Evolutionary conservation across 176 grass and related monocot genomes (phyloP), one percentile per base, ranked within the genome.

Genomic region (Panicum miliaceum): DNA sequence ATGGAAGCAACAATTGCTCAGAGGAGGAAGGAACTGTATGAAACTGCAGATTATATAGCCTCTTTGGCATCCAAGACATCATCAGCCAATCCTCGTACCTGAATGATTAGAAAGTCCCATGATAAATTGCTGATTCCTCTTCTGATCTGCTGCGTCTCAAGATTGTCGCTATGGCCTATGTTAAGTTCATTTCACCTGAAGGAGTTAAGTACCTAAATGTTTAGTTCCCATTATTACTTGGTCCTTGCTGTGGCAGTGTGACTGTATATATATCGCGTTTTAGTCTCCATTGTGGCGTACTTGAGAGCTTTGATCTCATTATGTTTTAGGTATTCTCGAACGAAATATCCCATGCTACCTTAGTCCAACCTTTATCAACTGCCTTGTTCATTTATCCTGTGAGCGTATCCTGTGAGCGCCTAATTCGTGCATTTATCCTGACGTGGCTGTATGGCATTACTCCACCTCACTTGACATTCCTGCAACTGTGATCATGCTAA

Each of bases 11-110:
- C 57, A 47, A 58, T 71, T 36, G 62, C 71, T 75, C 68, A 54
- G 13, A 81, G 85, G 35, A 94, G 87, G 54, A 77, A 74, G 73
- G 96, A 87, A 5, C 83, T 99, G 0, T 85, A 83, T 27, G 96
- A 92, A 90, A n/a, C 72, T 36, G 82, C 78, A 14, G 93, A 92
- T 42, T 56, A 59, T 46, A 82, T 98, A 58, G 79, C 91, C 27
- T 85, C 84, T 38, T 62, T 94, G 34, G 74, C 84, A 35, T 71
- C 79, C 63, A 94, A 92, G 27, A 64, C 61, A 5, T 63, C 48
- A 19, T 77, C 81, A 34, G 23, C 19, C 42, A 6, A 29, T 70
- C 53, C 73, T 71, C 8, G 29, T 7, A 32, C 12, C 11, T 59
- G 27, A 85, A 42, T 60, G 63, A 35, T 48, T 65, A 27, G 43